Conservation (phyloP, 441 rosid species). For the Omphalea diandra region DNA sequence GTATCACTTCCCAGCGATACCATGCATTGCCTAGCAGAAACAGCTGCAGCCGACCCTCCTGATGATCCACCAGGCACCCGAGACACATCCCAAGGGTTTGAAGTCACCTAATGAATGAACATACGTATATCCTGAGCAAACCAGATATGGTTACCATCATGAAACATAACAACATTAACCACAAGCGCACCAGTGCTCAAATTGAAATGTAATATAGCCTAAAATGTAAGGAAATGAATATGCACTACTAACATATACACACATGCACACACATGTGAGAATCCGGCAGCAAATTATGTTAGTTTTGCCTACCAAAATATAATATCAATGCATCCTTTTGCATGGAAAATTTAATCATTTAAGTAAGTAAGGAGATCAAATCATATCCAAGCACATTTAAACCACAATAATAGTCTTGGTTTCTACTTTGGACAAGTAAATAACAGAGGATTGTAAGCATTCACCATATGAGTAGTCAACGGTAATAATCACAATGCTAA, state of each 20-base stretch:
- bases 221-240: no score
- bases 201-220: no score
- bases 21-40: slow-evolving; percentile 83
- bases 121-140: slow-evolving; percentile 44
- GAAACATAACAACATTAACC: slow-evolving; percentile 13
- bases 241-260: no score
- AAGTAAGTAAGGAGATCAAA: not conserved
- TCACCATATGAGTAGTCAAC: no score
- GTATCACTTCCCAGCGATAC: slow-evolving; percentile 97
- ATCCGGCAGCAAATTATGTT: not conserved
- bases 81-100: slow-evolving; percentile 87
- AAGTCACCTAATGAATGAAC: slow-evolving; percentile 65
- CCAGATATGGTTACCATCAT: slow-evolving; percentile 31
- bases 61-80: slow-evolving; percentile 97
- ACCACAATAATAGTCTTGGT: not conserved
- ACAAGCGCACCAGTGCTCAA: not conserved
- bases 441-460: no score
- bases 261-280: no score
- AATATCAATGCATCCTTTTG: not conserved
- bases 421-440: no score
- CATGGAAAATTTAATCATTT: not conserved
- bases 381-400: not conserved
- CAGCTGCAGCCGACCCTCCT: slow-evolving; percentile 95
- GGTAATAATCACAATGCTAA: no score
- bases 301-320: not conserved